Conservation (phyloP, 305 asterid species). For the Andrographis paniculata region DNA sequence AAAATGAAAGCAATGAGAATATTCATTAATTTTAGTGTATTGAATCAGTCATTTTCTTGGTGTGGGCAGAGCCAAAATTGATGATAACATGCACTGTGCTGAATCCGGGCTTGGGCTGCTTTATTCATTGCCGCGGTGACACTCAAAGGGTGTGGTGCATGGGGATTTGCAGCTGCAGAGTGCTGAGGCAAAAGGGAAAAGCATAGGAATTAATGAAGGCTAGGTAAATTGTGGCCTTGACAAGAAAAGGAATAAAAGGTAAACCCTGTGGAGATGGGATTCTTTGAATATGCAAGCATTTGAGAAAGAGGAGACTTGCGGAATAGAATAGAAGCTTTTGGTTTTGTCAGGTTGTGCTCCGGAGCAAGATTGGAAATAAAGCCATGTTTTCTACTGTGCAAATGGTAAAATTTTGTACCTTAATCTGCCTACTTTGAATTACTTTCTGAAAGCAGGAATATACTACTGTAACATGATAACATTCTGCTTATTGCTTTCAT, state of each 20-base stretch:
- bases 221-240: constrained; percentile 34
- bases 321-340: constrained; percentile 47
- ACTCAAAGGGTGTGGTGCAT: constrained; percentile 37
- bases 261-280: constrained; percentile 42
- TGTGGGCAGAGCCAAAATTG: constrained; percentile 27
- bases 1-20: constrained; percentile 23
- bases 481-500: background rate
- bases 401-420: constrained; percentile 51
- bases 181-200: constrained; percentile 31
- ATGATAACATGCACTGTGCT: constrained; percentile 18
- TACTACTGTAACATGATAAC: background rate
- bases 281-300: constrained; percentile 44
- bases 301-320: constrained; percentile 18
- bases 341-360: constrained; percentile 47
- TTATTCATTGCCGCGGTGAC: constrained; percentile 40
- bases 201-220: constrained; percentile 39
- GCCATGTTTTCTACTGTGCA: constrained; percentile 24
- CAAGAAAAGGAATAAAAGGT: constrained; percentile 45
- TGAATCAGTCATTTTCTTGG: constrained; percentile 26
- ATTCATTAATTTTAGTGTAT: constrained; percentile 13
- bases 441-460: constrained; percentile 53
- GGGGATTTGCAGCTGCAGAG: constrained; percentile 53
- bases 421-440: constrained; percentile 21
- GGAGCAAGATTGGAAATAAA: constrained; percentile 6
- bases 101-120: constrained; percentile 22